Evolutionary conservation across 257 asterid genomes (phyloP), one percentile per base, ranked within the genome.

Genomic region (Solanum medicagineum): DNA sequence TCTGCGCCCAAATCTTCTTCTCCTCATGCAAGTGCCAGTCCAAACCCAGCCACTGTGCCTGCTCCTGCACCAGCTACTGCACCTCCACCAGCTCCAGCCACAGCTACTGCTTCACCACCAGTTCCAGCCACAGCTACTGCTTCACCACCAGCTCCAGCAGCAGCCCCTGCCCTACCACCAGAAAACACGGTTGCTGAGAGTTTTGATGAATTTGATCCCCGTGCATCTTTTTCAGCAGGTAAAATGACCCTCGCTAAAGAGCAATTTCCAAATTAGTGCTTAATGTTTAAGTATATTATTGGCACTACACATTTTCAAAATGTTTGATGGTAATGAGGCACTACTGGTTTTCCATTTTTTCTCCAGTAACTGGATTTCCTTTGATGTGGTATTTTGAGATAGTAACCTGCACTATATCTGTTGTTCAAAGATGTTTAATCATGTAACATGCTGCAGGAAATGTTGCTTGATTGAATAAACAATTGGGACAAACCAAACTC

Each of bases 171-270:
- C 71, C 88, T 86, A 55, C 90, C 93, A 84, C 81, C 86, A 84
- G 89, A 56, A 45, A 86, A 86, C 85, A 80, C 82, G 40, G 95
- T 90, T 87, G 92, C 42, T 84, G 94, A 87, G 85, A 93, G 90
- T 71, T 96, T 95, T 88, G 97, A 95, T 91, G 99, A 94, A 87
- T 95, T 95, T 89, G 99, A 97, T 87, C 98, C 99, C 22, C 96
- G 98, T 86, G 96, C 98, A 85, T 86, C 98, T 62, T 94, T 94
- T 89, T 70, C 94, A 85, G 98, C 95, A 86, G 98, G 99, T 97
- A 91, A 88, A 81, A 80, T 60, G 22, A 49, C 82, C 10, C 49
- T 40, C 20, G 20, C 60, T 32, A n/a, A 83, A 20, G 51, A 66
- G 75, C 66, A 83, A 84, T 36, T 49, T 69, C 68, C 44, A 22